phyloP scores from a whole-genome alignment of 2,329 filamentous ascomycete genomes.

The Fusarium mexicanum region DNA sequence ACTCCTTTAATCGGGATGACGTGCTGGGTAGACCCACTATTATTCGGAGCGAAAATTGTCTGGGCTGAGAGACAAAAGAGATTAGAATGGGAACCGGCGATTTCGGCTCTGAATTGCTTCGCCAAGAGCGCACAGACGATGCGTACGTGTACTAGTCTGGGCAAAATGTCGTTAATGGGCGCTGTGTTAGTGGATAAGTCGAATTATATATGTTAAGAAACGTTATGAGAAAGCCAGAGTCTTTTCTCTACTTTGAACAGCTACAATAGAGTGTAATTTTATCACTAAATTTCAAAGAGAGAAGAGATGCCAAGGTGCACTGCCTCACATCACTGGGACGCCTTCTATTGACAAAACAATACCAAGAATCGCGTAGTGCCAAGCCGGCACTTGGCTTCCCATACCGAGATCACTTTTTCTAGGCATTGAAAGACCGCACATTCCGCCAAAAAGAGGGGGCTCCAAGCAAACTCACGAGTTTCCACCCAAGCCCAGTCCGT shows the following conservation, averaged over 20 bases:
- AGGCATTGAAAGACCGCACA: background rate
- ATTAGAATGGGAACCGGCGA: conserved; percentile 1
- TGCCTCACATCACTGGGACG: background rate
- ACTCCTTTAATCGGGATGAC: conserved; percentile 25
- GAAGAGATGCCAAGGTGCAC: background rate
- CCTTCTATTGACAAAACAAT: background rate
- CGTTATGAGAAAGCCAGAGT: too few relatives aligned
- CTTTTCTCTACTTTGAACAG: too few relatives aligned
- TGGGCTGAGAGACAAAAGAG: background rate
- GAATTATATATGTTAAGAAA: background rate
- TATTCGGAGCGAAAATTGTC: background rate
- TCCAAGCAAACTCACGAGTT: too few relatives aligned
- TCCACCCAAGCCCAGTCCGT: too few relatives aligned
- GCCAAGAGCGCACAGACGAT: conserved; percentile 22
- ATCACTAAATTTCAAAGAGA: too few relatives aligned
- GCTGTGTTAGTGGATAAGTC: background rate
- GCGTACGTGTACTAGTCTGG: conserved; percentile 1
- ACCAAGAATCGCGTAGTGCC: conserved; percentile 2
- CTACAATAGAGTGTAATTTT: too few relatives aligned
- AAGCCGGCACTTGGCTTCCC: conserved; percentile 9
- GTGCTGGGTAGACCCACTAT: conserved; percentile 14
- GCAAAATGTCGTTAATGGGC: background rate
- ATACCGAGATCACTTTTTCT: conserved; percentile 6
- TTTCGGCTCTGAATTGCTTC: conserved; percentile 15
- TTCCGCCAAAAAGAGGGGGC: too few relatives aligned